phyloP scores from a whole-genome alignment of 441 rosid genomes.

The Hura crepitans region DNA sequence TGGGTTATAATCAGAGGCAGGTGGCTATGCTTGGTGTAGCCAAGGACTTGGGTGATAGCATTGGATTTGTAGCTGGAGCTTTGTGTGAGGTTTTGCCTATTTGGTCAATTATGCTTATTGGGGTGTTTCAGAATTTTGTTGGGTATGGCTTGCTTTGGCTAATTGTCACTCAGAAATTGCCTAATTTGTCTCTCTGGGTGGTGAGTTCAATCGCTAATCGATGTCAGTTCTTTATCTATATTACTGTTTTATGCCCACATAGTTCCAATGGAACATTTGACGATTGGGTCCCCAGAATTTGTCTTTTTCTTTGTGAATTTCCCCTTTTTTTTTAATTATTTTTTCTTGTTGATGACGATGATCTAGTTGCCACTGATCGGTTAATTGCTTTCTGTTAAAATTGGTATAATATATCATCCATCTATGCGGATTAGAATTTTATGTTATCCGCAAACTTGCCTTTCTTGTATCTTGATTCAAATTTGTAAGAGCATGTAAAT shows the following conservation, averaged over 20 bases:
- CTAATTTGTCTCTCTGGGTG: constrained; percentile 72
- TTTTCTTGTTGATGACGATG: neutral
- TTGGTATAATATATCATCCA: too few species aligned
- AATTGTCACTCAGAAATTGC: constrained; percentile 42
- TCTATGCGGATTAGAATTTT: too few species aligned
- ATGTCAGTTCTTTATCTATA: neutral
- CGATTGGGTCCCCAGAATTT: neutral
- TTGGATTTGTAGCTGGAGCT: constrained; percentile 62
- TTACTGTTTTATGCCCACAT: neutral
- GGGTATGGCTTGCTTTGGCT: constrained; percentile 81
- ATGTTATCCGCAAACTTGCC: too few species aligned
- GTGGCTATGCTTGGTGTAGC: constrained; percentile 71
- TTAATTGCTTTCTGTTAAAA: neutral
- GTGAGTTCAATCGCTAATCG: constrained; percentile 38
- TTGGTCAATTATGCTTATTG: constrained; percentile 55
- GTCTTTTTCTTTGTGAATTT: constrained; percentile 25
- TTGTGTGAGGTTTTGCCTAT: constrained; percentile 56
- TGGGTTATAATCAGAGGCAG: constrained; percentile 71
- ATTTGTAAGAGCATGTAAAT: constrained; percentile 16
- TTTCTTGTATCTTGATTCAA: too few species aligned
- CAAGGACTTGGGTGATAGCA: constrained; percentile 68
- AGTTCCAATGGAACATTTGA: neutral
- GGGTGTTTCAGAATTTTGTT: constrained; percentile 52
- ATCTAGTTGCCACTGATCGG: neutral
- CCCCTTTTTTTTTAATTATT: neutral